These are phyloP conservation scores for Ziziphus jujuba DNA, from an alignment of 306 rosid genomes.

Conservation along the genomic window DNA sequence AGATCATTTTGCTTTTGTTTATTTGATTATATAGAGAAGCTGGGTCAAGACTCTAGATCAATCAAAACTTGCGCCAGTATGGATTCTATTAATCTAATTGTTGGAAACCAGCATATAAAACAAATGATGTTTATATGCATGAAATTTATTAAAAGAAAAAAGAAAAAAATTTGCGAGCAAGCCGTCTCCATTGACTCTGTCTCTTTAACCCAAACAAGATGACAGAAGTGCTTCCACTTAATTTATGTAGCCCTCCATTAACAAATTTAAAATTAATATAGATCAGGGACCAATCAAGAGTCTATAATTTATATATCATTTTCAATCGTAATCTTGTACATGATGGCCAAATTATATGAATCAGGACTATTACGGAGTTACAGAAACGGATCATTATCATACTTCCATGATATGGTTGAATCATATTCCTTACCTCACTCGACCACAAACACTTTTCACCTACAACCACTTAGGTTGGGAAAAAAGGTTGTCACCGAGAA, in stretches of 20 bases:
- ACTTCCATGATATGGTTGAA: neutral
- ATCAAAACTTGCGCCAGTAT: too few relatives aligned
- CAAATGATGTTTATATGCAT: neutral
- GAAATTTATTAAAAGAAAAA: too few relatives aligned
- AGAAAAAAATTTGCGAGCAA: neutral
- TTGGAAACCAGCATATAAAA: neutral
- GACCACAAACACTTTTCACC: neutral
- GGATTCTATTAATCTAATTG: neutral
- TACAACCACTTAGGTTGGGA: conserved; percentile 10
- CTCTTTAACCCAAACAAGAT: neutral
- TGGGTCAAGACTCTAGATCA: neutral
- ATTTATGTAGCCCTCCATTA: conserved; percentile 15
- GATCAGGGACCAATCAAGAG: conserved; percentile 35
- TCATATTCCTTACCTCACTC: conserved; percentile 10
- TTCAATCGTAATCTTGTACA: conserved; percentile 3
- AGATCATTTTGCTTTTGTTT: too few relatives aligned
- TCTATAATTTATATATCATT: conserved; percentile 11
- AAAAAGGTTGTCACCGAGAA: conserved; percentile 1
- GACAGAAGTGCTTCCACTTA: conserved; percentile 16
- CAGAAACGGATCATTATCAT: too few relatives aligned
- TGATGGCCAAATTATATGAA: conserved; percentile 24
- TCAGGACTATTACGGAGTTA: conserved; percentile 26
- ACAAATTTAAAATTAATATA: conserved; percentile 17
- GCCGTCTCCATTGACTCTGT: neutral
- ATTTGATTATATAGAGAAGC: too few relatives aligned